phyloP scores from a whole-genome alignment of 129 eudicot species.

The Ambrosia trifida region DNA sequence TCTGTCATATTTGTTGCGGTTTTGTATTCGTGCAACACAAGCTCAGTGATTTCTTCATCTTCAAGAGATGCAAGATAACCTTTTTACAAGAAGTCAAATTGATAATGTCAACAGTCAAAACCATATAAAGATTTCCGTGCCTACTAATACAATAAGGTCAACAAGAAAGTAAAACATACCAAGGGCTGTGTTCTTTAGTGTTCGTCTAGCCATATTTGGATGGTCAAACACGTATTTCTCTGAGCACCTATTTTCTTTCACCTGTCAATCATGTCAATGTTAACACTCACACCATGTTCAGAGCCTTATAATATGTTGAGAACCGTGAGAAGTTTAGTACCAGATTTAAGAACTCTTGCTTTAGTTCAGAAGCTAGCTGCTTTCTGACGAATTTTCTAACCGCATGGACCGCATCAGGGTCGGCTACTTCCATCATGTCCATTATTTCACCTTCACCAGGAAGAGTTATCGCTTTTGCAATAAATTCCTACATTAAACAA shows the following conservation, averaged over 20 bases:
- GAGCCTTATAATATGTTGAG: too few relatives aligned
- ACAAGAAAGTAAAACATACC: slow-evolving; percentile 36
- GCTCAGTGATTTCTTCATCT: slow-evolving; percentile 63
- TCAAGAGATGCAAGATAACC: slow-evolving; percentile 85
- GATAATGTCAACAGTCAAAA: not conserved
- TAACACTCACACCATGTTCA: not conserved
- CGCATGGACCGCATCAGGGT: slow-evolving; percentile 98
- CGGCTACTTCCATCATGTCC: slow-evolving; percentile 97
- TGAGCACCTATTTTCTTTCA: slow-evolving; percentile 66
- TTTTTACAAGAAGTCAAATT: slow-evolving; percentile 35
- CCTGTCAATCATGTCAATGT: slow-evolving; percentile 44
- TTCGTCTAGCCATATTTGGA: slow-evolving; percentile 83
- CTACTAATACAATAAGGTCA: not conserved
- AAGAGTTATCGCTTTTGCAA: slow-evolving; percentile 85
- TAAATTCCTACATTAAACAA: slow-evolving; percentile 63
- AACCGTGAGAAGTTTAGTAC: slow-evolving; percentile 32
- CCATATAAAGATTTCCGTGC: not conserved
- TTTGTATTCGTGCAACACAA: slow-evolving; percentile 74
- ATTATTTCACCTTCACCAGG: slow-evolving; percentile 95
- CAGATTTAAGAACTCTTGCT: slow-evolving; percentile 55
- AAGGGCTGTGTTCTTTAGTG: slow-evolving; percentile 78
- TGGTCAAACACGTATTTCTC: slow-evolving; percentile 64
- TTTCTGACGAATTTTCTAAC: slow-evolving; percentile 82
- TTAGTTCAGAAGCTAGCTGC: slow-evolving; percentile 76
- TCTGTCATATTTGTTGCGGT: slow-evolving; percentile 93